Evolutionary conservation across 2,329 filamentous ascomycete genomes (phyloP), one percentile per base, ranked within the genome.

Genomic region (Colletotrichum ledebouriae): DNA sequence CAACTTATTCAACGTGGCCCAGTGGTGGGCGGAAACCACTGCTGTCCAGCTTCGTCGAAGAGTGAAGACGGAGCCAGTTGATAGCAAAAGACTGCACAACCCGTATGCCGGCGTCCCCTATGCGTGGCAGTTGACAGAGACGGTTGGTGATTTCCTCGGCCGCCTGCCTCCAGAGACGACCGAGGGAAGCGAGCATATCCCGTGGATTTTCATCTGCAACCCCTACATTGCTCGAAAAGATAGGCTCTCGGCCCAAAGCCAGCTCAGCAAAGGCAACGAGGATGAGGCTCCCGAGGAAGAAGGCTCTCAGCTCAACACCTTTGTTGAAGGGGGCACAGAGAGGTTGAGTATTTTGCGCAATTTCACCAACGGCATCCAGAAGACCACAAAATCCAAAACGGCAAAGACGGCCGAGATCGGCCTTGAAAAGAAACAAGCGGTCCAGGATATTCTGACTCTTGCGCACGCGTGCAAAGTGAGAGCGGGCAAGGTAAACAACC

Each of bases 181-280:
- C 1, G 77, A 82, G 2, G 76, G 79, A 3, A 78, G 77, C 1
- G 73, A 73, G 0, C 72, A 79, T 0, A 82, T 85, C 3, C 85
- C 86, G 0, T 96, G 92, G 91, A 93, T 97, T 55, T 94, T 86
- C 81, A 86, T 92, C 47, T 86, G 85, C 59, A 93, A 93, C 76
- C 91, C 90, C 0, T 85, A 86, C 73, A 82, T 81, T 69, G 74
- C 76, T 3, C 77, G 78, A 5, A 78, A 78, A 15, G 71, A 74
- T 50, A 81, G 77, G 65, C 69, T 65, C 7, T 72, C 74, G 33
- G 76, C 77, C 5, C 70, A 77, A 41, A 81, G 77, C 60, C 80
- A 82, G 67, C 65, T 69, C 13, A 77, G 82, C 61, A 79, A 75
- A 47, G 84, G 82, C 1, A 83, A 84, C 61, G 83, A 85, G 71